These are phyloP conservation scores for Cudoniella acicularis DNA, from an alignment of 495 filamentous ascomycete genomes.

Conservation along the genomic window DNA sequence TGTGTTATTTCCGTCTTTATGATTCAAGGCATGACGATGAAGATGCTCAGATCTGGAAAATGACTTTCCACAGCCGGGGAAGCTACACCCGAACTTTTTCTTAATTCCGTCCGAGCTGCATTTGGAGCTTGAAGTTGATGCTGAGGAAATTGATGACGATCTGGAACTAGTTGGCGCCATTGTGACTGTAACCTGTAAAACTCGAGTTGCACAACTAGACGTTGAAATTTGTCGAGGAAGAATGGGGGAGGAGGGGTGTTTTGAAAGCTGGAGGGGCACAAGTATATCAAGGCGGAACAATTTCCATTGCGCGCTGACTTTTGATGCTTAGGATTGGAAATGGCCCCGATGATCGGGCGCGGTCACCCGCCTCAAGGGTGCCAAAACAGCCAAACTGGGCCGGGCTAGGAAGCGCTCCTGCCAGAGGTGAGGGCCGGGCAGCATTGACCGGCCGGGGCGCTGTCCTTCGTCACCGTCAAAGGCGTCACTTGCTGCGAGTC, in stretches of 20 bases:
- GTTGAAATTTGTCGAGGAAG: background rate
- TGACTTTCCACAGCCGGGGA: slow-evolving; percentile 46
- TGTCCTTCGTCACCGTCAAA: slow-evolving; percentile 1
- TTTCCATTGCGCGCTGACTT: background rate
- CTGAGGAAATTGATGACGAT: slow-evolving; percentile 21
- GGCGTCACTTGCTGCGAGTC: background rate
- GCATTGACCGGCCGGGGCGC: background rate
- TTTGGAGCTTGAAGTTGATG: slow-evolving; percentile 19
- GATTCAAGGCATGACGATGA: slow-evolving; percentile 56
- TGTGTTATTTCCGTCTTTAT: slow-evolving; percentile 49
- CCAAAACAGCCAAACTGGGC: background rate
- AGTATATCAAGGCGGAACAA: background rate
- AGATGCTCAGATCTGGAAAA: slow-evolving; percentile 59
- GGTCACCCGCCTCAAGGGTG: background rate
- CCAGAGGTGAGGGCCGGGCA: too few relatives aligned
- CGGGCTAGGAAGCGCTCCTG: background rate
- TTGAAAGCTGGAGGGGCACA: background rate
- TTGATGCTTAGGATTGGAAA: background rate
- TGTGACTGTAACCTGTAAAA: slow-evolving; percentile 1
- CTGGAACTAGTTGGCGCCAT: slow-evolving; percentile 21
- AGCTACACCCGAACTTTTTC: slow-evolving; percentile 40
- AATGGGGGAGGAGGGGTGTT: background rate
- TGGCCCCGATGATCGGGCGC: background rate
- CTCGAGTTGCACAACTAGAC: background rate
- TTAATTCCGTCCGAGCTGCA: slow-evolving; percentile 38